Base-by-base conservation (phyloP, 257 asterid species). In the Vinca minor region DNA sequence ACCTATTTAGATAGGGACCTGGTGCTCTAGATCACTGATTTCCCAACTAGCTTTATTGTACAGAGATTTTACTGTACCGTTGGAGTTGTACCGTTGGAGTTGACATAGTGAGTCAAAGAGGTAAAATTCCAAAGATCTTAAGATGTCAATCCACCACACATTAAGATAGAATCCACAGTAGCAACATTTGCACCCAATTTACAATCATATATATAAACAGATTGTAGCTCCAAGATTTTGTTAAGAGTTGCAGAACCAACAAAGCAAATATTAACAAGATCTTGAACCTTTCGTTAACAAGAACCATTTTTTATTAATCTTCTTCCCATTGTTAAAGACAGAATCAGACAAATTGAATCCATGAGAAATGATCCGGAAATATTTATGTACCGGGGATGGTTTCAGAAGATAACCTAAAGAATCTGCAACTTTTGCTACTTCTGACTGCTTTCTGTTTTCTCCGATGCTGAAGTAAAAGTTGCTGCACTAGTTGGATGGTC, bases 401-500 rank as follows among this genome's bases (percentile, higher is more conserved):
- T 38, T 20, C 26, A 69, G 29, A 52, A 49, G 3, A 60, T 31
- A 38, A 50, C 41, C 38, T n/a, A 39, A 59, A 20, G 4, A 57
- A 45, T 34, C 25, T 18, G 35, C 21, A 49, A 46, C 62, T 17
- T 13, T 68, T 32, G 58, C 70, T 73, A 77, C 70, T 73, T 76
- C 32, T 74, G 77, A 20, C 76, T 48, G 73, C 64, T 74, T 68
- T 78, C 96, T 5, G 74, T 60, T 68, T 86, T 88, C 31, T 46
- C 83, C 28, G 85, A 70, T 49, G 80, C 74, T 8, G 97, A 87
- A 58, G 85, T 67, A 77, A 93, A 93, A 47, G 94, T 84, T 34
- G 83, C 97, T 0, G 96, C 78, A 56, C 34, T 69, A 77, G 85
- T 70, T 3, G 91, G 91, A 42, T 84, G 84, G 79, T 89, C 96